phyloP scores from a whole-genome alignment of 2,329 filamentous ascomycete species.

The Pseudocercospora cruenta region DNA sequence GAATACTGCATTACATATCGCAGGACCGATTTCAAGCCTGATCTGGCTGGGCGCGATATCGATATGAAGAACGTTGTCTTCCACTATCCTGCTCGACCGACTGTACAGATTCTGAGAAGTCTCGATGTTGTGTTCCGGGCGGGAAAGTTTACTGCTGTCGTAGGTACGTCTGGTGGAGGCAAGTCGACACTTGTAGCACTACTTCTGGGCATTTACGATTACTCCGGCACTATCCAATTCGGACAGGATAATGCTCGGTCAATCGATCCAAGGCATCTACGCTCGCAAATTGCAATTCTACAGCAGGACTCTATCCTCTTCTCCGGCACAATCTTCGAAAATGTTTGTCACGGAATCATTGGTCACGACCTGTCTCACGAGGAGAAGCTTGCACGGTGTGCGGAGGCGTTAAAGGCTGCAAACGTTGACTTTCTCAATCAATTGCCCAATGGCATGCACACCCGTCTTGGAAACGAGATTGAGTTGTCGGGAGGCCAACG shows the following conservation, averaged over 20 bases:
- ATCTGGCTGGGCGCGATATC: constrained; percentile 36
- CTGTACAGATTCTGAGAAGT: constrained; percentile 44
- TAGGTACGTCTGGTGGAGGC: constrained; percentile 50
- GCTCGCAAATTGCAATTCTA: constrained; percentile 49
- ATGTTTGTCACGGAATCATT: constrained; percentile 46
- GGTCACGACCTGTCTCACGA: constrained; percentile 28
- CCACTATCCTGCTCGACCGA: constrained; percentile 49
- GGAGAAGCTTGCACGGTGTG: constrained; percentile 32
- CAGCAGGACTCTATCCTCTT: constrained; percentile 53
- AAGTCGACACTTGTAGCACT: constrained; percentile 51
- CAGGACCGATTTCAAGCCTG: constrained; percentile 30
- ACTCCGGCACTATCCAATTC: constrained; percentile 44
- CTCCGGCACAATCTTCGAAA: constrained; percentile 49
- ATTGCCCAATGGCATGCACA: constrained; percentile 50
- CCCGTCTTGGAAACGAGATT: constrained; percentile 48
- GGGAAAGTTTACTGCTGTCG: constrained; percentile 49
- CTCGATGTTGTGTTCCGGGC: constrained; percentile 43
- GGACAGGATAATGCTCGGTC: constrained; percentile 46
- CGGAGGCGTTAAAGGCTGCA: constrained; percentile 43
- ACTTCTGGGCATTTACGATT: constrained; percentile 49
- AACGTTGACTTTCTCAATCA: constrained; percentile 50
- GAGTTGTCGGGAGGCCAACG: constrained; percentile 52
- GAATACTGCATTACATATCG: constrained; percentile 26
- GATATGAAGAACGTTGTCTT: constrained; percentile 46
- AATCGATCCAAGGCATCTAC: constrained; percentile 41